Evolutionary conservation across 306 rosid genomes (phyloP).

Genomic region (Vachellia collinsii): DNA sequence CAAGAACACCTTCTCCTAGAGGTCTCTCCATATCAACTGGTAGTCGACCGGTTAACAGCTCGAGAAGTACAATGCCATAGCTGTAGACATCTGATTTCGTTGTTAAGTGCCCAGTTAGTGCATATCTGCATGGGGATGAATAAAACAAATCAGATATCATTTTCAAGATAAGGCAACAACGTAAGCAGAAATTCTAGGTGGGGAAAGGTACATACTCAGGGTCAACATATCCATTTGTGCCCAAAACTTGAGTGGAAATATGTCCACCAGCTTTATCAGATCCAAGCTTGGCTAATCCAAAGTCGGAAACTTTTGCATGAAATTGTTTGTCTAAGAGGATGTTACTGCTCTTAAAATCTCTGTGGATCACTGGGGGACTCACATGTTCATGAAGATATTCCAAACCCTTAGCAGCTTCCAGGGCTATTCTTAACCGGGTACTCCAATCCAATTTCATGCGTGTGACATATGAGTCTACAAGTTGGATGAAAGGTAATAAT

Average conservation of each 20-base stretch:
- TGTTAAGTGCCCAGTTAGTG: slow-evolving; percentile 93
- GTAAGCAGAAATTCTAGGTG: neutral
- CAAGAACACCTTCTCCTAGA: slow-evolving; percentile 87
- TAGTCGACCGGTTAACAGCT: slow-evolving; percentile 90
- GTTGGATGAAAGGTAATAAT: neutral
- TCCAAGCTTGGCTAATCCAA: slow-evolving; percentile 92
- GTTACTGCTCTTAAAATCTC: slow-evolving; percentile 98
- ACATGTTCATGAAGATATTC: slow-evolving; percentile 96
- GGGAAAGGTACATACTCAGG: slow-evolving; percentile 72
- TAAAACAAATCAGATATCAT: neutral
- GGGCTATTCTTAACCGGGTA: slow-evolving; percentile 84
- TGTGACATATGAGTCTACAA: slow-evolving; percentile 57
- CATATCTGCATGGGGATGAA: slow-evolving; percentile 64
- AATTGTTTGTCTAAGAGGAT: slow-evolving; percentile 76
- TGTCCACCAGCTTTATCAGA: slow-evolving; percentile 93
- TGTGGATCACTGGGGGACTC: slow-evolving; percentile 87
- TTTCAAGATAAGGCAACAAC: slow-evolving; percentile 10
- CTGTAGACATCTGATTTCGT: slow-evolving; percentile 95
- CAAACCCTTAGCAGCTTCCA: slow-evolving; percentile 94
- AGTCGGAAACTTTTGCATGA: slow-evolving; percentile 96
- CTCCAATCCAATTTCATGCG: slow-evolving; percentile 79
- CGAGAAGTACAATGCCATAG: slow-evolving; percentile 90
- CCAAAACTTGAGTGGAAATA: slow-evolving; percentile 91
- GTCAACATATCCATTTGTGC: slow-evolving; percentile 93
- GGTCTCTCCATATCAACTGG: slow-evolving; percentile 97